Conservation (phyloP, 129 eudicot species). For the Helichrysum umbraculigerum region DNA sequence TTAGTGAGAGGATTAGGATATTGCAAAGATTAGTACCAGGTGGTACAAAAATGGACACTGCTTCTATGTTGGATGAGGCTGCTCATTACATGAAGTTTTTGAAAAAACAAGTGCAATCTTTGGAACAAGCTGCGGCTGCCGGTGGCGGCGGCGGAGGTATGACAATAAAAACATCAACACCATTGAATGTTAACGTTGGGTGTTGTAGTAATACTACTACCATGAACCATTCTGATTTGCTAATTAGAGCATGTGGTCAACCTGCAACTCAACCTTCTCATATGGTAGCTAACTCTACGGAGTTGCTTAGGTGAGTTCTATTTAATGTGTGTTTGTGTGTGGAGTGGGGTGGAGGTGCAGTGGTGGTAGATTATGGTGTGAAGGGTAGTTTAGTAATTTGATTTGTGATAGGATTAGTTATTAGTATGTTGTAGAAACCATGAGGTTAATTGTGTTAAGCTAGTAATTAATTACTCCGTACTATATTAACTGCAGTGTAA, state of each 20-base stretch:
- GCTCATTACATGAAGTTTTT: conserved; percentile 82
- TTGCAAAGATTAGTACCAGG: conserved; percentile 92
- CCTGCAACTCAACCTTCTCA: conserved; percentile 26
- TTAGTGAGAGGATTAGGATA: conserved; percentile 67
- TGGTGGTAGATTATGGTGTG: not conserved
- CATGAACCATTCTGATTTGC: conserved; percentile 19
- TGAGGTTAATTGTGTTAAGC: conserved; percentile 6
- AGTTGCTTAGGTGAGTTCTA: conserved; percentile 40
- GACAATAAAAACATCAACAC: conserved; percentile 28
- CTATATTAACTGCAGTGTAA: not conserved
- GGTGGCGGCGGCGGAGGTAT: not conserved
- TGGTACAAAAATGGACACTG: conserved; percentile 95
- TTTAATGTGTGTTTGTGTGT: not conserved
- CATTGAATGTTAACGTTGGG: conserved; percentile 1
- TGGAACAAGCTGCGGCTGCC: conserved; percentile 47
- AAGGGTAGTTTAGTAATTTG: conserved; percentile 32
- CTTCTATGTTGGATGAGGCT: conserved; percentile 96
- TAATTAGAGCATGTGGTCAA: conserved; percentile 33
- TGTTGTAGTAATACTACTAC: not conserved
- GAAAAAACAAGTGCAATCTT: conserved; percentile 62
- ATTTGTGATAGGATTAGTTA: conserved; percentile 12
- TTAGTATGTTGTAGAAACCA: conserved; percentile 19
- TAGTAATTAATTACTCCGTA: not conserved
- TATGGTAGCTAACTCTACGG: conserved; percentile 38
- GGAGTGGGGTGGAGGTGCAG: not conserved